phyloP scores from a whole-genome alignment of 2,329 filamentous ascomycete species.

The Cladophialophora bantiana region DNA sequence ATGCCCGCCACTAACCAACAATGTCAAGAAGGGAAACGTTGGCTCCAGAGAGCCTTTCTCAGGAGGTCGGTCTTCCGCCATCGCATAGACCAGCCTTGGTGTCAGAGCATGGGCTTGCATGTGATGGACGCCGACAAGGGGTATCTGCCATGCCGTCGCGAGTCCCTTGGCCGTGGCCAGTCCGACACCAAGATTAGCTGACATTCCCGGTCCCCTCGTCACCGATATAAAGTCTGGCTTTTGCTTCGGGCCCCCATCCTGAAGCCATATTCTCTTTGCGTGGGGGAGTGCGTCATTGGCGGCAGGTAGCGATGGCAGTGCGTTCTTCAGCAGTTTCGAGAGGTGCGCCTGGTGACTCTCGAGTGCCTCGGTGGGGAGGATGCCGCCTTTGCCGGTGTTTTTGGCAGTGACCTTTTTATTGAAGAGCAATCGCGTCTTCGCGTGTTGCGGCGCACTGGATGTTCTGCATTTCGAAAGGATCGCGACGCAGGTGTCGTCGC shows the following conservation, averaged over 20 bases:
- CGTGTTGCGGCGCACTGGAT: not conserved
- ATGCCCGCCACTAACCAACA: slow-evolving; percentile 92
- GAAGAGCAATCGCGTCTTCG: slow-evolving; percentile 70
- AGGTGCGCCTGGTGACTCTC: slow-evolving; percentile 77
- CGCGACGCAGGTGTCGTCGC: slow-evolving; percentile 92
- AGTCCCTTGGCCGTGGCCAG: slow-evolving; percentile 87
- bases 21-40: slow-evolving; percentile 81
- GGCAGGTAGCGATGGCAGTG: slow-evolving; percentile 64
- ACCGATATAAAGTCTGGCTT: slow-evolving; percentile 85
- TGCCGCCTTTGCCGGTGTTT: slow-evolving; percentile 75
- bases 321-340: slow-evolving; percentile 70
- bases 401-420: slow-evolving; percentile 83
- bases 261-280: slow-evolving; percentile 21
- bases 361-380: slow-evolving; percentile 79
- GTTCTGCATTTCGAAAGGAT: slow-evolving; percentile 67
- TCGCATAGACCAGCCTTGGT: slow-evolving; percentile 74
- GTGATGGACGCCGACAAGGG: slow-evolving; percentile 87
- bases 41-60: slow-evolving; percentile 48
- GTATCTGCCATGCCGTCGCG: slow-evolving; percentile 80
- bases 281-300: slow-evolving; percentile 14
- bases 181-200: slow-evolving; percentile 76
- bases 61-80: slow-evolving; percentile 49
- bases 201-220: slow-evolving; percentile 90
- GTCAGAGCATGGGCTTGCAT: slow-evolving; percentile 98
- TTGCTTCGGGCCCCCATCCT: slow-evolving; percentile 46